Conservation (phyloP, 2,329 filamentous ascomycete species). For the Apiospora pterosperma region DNA sequence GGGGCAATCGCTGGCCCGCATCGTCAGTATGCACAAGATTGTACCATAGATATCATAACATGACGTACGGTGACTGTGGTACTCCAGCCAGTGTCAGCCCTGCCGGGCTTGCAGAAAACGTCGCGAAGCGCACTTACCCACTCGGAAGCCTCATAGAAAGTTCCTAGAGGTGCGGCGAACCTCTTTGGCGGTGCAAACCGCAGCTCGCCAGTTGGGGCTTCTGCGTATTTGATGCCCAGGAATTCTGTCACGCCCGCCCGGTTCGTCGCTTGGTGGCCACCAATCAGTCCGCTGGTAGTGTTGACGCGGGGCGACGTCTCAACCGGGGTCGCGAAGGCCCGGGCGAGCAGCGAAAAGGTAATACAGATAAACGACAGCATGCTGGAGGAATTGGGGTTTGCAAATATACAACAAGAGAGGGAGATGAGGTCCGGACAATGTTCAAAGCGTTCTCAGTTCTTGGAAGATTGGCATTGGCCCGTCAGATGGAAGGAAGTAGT, state of each 20-base stretch:
- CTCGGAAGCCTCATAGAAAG: not conserved
- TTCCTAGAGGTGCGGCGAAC: not conserved
- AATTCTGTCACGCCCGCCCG: constrained; percentile 4
- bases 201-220: constrained; percentile 6
- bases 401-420: not conserved
- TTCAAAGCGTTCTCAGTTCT: no score
- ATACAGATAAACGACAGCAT: not conserved
- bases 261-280: constrained; percentile 2
- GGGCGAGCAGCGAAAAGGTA: not conserved
- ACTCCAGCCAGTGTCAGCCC: no score
- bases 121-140: not conserved
- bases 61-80: not conserved
- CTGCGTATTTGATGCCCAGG: constrained; percentile 8
- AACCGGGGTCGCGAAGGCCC: not conserved
- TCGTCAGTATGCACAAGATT: not conserved
- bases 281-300: constrained; percentile 8
- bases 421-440: not conserved
- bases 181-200: constrained; percentile 4
- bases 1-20: constrained; percentile 18
- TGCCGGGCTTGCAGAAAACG: not conserved
- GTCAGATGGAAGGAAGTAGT: no score
- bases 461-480: no score
- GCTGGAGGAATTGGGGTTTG: no score
- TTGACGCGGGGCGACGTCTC: not conserved
- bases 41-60: no score